Evolutionary conservation across 306 rosid genomes (phyloP).

Genomic region (Cajanus cajan): DNA sequence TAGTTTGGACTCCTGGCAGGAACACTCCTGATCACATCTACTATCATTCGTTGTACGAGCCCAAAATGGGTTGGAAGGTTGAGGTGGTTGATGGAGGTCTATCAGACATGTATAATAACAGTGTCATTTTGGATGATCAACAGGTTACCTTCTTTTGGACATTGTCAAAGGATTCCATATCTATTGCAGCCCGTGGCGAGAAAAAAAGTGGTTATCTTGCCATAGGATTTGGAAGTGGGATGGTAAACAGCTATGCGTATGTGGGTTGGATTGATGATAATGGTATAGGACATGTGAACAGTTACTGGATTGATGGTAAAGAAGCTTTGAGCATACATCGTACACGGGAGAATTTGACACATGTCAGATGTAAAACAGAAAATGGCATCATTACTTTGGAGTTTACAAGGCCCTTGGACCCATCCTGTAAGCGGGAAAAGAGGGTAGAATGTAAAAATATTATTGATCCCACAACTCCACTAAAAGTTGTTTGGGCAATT

Average conservation of each 20-base stretch:
- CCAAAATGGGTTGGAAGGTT: constrained; percentile 94
- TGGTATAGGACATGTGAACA: constrained; percentile 64
- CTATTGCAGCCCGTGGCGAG: constrained; percentile 86
- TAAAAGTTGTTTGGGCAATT: constrained; percentile 95
- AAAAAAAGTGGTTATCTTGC: constrained; percentile 96
- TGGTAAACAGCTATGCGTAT: constrained; percentile 73
- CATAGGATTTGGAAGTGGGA: constrained; percentile 77
- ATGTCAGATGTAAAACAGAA: constrained; percentile 80
- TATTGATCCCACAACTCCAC: constrained; percentile 78
- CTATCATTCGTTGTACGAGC: constrained; percentile 70
- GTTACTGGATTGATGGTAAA: constrained; percentile 86
- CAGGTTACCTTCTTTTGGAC: constrained; percentile 95
- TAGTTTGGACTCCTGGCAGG: constrained; percentile 80
- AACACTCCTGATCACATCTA: constrained; percentile 75
- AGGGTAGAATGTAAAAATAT: constrained; percentile 71
- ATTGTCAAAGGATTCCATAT: constrained; percentile 59
- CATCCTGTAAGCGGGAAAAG: constrained; percentile 51
- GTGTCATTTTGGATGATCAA: constrained; percentile 89
- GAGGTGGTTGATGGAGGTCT: constrained; percentile 96
- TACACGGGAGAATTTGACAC: constrained; percentile 68
- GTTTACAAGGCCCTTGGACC: constrained; percentile 83
- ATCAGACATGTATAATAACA: constrained; percentile 87
- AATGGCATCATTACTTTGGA: constrained; percentile 79
- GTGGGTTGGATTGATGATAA: constrained; percentile 82
- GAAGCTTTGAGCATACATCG: constrained; percentile 66